A percentile compares a stretch with the other conserved stretches of the same genome.
Conservation (phyloP, 108 stramenopile genomes). For the Stephanodiscus triporus region DNA sequence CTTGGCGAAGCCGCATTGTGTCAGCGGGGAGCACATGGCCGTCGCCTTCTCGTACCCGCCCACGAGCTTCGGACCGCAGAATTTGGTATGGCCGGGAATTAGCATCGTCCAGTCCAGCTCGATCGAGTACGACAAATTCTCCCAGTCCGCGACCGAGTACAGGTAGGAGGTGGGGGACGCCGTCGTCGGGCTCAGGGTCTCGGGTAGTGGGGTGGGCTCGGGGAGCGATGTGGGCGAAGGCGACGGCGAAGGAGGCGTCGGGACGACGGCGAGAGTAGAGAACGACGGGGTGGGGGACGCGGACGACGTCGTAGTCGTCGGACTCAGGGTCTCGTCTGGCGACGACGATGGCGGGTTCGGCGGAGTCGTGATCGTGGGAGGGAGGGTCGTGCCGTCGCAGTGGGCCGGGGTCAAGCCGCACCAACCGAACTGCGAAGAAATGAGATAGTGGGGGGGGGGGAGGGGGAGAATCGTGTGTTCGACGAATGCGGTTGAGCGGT, state of each 20-base stretch:
- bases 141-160: no score
- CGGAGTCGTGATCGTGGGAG: background rate
- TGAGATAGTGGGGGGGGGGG: no score
- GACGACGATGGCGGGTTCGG: background rate
- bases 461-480: no score
- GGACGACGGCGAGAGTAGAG: no score
- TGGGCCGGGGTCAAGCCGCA: slow-evolving; percentile 16
- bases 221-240: background rate
- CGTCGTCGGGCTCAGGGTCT: background rate
- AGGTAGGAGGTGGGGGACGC: background rate
- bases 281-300: no score
- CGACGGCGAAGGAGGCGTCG: background rate
- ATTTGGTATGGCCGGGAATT: slow-evolving; percentile 3
- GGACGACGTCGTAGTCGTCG: background rate
- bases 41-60: slow-evolving; percentile 1
- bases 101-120: background rate
- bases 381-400: slow-evolving; percentile 11
- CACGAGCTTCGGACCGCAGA: slow-evolving; percentile 22
- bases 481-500: no score
- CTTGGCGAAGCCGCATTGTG: background rate
- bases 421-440: slow-evolving; percentile 6
- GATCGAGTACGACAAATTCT: background rate
- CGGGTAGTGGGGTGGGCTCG: background rate
- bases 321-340: background rate
- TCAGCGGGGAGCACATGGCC: background rate